phyloP scores from a whole-genome alignment of 768 basidiomycete genomes.

The Gloeostereum incarnatum region DNA sequence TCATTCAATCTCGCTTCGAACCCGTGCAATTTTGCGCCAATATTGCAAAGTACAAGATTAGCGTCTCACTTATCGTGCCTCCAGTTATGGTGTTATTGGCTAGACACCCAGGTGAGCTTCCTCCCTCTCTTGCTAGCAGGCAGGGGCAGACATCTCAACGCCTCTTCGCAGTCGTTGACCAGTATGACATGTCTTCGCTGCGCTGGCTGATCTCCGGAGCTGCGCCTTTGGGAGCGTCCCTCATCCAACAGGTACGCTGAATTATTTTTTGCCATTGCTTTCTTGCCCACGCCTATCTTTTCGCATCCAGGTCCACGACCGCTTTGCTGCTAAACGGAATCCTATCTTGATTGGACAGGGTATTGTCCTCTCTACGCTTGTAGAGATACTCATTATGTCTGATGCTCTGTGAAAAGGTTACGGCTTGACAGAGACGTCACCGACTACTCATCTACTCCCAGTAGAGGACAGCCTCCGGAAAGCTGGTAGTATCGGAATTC shows the following conservation, averaged over 20 bases:
- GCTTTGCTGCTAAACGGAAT: no score
- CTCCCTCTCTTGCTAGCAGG: background rate
- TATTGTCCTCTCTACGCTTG: no score
- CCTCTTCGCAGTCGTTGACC: conserved; percentile 37
- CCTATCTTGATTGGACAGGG: no score
- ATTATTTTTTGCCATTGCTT: no score
- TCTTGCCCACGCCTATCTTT: no score
- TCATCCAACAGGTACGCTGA: conserved; percentile 40
- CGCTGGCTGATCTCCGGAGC: conserved; percentile 61
- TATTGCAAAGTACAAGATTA: conserved; percentile 58
- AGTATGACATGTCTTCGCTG: conserved; percentile 60
- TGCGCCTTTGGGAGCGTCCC: conserved; percentile 64
- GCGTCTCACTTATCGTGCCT: conserved; percentile 57
- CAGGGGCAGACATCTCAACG: background rate
- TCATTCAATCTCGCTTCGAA: conserved; percentile 65
- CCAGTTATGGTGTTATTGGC: conserved; percentile 76
- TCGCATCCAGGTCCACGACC: no score
- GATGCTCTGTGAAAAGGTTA: no score
- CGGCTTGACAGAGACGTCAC: conserved; percentile 79
- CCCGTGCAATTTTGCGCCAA: conserved; percentile 54
- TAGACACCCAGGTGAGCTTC: conserved; percentile 49
- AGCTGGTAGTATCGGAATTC: conserved; percentile 55
- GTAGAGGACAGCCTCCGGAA: conserved; percentile 31
- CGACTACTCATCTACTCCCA: conserved; percentile 52
- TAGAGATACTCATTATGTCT: no score